Base-by-base conservation (phyloP, 306 rosid genomes). In the Sicyos baderoa region DNA sequence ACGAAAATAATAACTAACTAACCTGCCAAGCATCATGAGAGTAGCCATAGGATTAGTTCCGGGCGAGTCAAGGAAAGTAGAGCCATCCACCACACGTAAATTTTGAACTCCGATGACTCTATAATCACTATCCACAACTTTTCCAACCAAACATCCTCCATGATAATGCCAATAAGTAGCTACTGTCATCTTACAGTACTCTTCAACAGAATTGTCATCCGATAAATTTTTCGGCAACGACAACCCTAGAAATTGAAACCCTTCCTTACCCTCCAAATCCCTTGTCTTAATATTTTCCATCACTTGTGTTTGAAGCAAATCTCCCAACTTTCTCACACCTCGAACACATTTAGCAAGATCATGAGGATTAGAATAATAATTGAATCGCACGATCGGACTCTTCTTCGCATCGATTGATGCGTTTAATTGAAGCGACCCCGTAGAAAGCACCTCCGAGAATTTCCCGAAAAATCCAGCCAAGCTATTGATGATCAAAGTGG, bases 341-440 rank as follows among this genome's bases (percentile, higher is more conserved):
- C 57, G 22, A 15, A 22, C 75, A 27, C 75, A 72, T 16, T 7
- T 8, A 1, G 53, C 67, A 25, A 72, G 75, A 58, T 72, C 75
- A 16, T 57, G 18, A 15, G 23, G 54, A 45, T 57, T 16, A 0
- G 68, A 13, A 23, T 56, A 72, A 2, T 72, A 72, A 48, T 72
- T 72, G 17, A 72, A 72, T 10, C 68, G 48, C 2, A 72, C 75
- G 23, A 58, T 23, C 0, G 75, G 55, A 5, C 6, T 72, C 6
- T 23, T 40, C 3, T 16, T 17, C 6, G 22, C 55, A 27, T 56
- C 54, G 9, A 15, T 32, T 0, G 74, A 54, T 1, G 74, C 54
- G 17, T 59, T 44, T n/a, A 70, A 9, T 3, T 12, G 27, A n/a
- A 57, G 75, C 5, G 75, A 72, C 0, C 75, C 75, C 35, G 0